phyloP scores from a whole-genome alignment of 495 filamentous ascomycete species.

The Lichenothelia convexa region DNA sequence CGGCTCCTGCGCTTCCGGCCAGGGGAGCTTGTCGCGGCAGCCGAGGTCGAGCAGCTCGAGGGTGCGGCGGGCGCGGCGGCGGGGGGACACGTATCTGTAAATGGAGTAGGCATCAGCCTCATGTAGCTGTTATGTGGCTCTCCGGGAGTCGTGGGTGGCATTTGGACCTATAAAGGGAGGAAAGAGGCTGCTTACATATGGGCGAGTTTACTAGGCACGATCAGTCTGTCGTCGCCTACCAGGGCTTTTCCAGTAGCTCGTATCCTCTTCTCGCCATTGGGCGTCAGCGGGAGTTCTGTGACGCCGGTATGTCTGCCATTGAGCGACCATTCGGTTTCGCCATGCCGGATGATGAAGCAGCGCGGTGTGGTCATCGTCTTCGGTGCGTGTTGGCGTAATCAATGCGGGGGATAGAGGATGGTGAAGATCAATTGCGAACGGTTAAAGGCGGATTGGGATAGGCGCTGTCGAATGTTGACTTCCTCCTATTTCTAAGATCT shows the following conservation, averaged over 20 bases:
- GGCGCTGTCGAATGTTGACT: too few species aligned
- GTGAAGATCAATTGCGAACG: too few species aligned
- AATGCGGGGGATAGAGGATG: too few species aligned
- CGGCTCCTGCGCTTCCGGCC: slow-evolving; percentile 25
- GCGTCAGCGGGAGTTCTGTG: slow-evolving; percentile 71
- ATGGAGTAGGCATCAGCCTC: not conserved
- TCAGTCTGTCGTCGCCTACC: slow-evolving; percentile 67
- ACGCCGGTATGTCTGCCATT: slow-evolving; percentile 79
- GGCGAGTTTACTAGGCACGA: slow-evolving; percentile 63
- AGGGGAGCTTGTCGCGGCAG: slow-evolving; percentile 35
- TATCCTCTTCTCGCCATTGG: slow-evolving; percentile 72
- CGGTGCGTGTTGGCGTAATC: too few species aligned
- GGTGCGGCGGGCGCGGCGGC: slow-evolving; percentile 68
- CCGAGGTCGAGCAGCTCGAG: slow-evolving; percentile 60
- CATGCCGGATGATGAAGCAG: slow-evolving; percentile 84
- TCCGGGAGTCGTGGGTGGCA: not conserved
- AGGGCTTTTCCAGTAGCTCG: slow-evolving; percentile 64
- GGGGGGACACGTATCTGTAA: slow-evolving; percentile 66
- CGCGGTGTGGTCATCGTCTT: slow-evolving; percentile 44
- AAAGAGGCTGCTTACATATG: slow-evolving; percentile 47
- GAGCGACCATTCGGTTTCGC: slow-evolving; percentile 94
- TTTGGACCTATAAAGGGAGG: not conserved
- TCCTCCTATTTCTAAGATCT: too few species aligned
- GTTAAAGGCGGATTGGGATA: too few species aligned
- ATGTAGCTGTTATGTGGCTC: not conserved